Conservation (phyloP, 257 asterid species). For the Capsicum rhomboideum region DNA sequence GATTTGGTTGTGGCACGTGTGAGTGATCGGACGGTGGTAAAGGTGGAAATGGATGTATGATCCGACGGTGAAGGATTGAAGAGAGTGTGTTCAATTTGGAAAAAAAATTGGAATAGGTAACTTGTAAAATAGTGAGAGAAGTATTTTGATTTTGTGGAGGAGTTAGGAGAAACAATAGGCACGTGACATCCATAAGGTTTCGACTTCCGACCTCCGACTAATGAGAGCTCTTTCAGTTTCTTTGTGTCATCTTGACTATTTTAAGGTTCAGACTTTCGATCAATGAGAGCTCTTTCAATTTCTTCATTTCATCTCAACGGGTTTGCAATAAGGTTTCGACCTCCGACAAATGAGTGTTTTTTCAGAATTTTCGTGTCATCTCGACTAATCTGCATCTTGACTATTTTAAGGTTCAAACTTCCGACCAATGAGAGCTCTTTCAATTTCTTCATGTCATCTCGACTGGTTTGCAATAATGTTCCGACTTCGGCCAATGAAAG, state of each 20-base stretch:
- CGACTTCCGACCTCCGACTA: not conserved
- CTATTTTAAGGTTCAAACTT: too few relatives aligned
- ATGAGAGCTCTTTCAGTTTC: not conserved
- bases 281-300: not conserved
- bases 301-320: not conserved
- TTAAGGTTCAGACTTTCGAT: too few relatives aligned
- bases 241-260: not conserved
- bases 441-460: too few relatives aligned
- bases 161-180: not conserved
- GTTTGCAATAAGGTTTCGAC: too few relatives aligned
- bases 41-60: not conserved
- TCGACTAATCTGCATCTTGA: not conserved
- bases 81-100: not conserved
- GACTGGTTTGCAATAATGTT: too few relatives aligned
- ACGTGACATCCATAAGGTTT: not conserved
- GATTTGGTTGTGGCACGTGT: not conserved
- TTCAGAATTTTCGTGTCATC: not conserved
- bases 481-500: too few relatives aligned
- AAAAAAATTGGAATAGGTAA: not conserved
- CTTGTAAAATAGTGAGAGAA: not conserved
- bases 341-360: not conserved
- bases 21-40: not conserved
- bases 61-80: not conserved
- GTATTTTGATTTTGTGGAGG: not conserved
- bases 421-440: too few relatives aligned